Percentiles rank a stretch among this genome's conserved stretches.
Evolutionary conservation across 2,329 filamentous ascomycete species (phyloP).

Genomic region (Mollisia scopiformis): DNA sequence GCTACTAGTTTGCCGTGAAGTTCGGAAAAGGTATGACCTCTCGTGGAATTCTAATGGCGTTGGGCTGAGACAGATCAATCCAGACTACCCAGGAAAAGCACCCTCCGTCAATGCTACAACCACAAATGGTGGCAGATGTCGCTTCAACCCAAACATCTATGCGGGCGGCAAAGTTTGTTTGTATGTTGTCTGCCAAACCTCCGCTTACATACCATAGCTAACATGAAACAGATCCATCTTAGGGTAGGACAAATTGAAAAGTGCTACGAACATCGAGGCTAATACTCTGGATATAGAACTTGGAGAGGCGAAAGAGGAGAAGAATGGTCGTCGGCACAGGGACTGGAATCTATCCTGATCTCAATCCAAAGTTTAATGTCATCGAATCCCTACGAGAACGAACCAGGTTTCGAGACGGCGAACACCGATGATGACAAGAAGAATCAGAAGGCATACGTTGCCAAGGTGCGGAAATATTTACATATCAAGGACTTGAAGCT

Average conservation of each 20-base stretch:
- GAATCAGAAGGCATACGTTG: slow-evolving; percentile 73
- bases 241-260: slow-evolving; percentile 56
- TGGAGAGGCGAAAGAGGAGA: slow-evolving; percentile 91
- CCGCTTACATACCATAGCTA: slow-evolving; percentile 14
- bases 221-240: slow-evolving; percentile 72
- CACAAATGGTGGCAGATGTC: slow-evolving; percentile 83
- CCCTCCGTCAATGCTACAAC: slow-evolving; percentile 70
- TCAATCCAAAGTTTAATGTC: slow-evolving; percentile 98
- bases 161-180: slow-evolving; percentile 88
- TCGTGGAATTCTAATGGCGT: background rate
- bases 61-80: background rate
- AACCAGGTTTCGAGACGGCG: slow-evolving; percentile 86
- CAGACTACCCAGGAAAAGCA: slow-evolving; percentile 80
- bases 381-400: slow-evolving; percentile 90
- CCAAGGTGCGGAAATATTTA: slow-evolving; percentile 60
- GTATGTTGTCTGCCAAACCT: slow-evolving; percentile 51
- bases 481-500: background rate
- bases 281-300: slow-evolving; percentile 61
- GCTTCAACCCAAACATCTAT: slow-evolving; percentile 98
- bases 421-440: slow-evolving; percentile 71
- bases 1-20: slow-evolving; percentile 69
- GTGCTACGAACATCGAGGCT: background rate
- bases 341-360: slow-evolving; percentile 88
- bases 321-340: slow-evolving; percentile 95
- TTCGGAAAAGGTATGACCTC: slow-evolving; percentile 70